Percentiles rank a stretch among this genome's conserved stretches.
Evolutionary conservation across 2,329 filamentous ascomycete species (phyloP).

Genomic region (Tolypocladium paradoxum): DNA sequence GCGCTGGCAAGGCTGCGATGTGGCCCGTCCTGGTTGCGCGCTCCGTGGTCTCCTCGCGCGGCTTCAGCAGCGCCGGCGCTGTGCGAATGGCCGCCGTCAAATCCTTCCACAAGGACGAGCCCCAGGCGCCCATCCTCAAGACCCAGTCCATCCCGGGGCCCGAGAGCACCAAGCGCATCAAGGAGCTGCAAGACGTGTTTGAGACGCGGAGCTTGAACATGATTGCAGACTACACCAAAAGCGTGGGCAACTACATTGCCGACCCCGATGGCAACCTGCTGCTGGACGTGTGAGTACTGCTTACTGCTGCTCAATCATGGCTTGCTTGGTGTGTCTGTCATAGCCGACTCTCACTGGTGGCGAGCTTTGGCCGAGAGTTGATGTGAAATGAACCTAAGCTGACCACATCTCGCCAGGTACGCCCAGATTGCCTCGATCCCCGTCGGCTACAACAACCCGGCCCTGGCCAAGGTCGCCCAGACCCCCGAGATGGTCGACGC

Average conservation of each 20-base stretch:
- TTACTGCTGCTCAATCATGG: not conserved
- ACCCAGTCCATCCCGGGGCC: slow-evolving; percentile 61
- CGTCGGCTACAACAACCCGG: slow-evolving; percentile 84
- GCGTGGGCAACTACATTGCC: slow-evolving; percentile 69
- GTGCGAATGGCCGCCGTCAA: slow-evolving; percentile 20
- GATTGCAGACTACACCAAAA: slow-evolving; percentile 65
- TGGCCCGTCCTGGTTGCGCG: slow-evolving; percentile 2
- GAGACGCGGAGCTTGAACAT: slow-evolving; percentile 81
- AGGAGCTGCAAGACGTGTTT: slow-evolving; percentile 67
- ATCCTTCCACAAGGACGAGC: slow-evolving; percentile 37
- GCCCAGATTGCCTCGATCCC: slow-evolving; percentile 91
- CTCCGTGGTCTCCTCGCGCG: slow-evolving; percentile 1
- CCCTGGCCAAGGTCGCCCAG: slow-evolving; percentile 57
- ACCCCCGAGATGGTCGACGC: slow-evolving; percentile 70
- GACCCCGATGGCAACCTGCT: slow-evolving; percentile 62
- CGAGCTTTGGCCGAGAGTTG: not conserved
- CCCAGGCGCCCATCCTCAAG: slow-evolving; percentile 40
- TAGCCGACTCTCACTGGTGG: not conserved
- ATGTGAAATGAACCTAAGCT: not conserved
- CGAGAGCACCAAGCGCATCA: slow-evolving; percentile 55
- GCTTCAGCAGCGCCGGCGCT: slow-evolving; percentile 6
- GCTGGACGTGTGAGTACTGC: slow-evolving; percentile 52
- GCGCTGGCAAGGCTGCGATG: slow-evolving; percentile 1
- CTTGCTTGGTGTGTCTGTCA: not conserved
- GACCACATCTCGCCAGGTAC: slow-evolving; percentile 39